Conservation (phyloP, 306 rosid genomes). For the Cucumis hystrix region DNA sequence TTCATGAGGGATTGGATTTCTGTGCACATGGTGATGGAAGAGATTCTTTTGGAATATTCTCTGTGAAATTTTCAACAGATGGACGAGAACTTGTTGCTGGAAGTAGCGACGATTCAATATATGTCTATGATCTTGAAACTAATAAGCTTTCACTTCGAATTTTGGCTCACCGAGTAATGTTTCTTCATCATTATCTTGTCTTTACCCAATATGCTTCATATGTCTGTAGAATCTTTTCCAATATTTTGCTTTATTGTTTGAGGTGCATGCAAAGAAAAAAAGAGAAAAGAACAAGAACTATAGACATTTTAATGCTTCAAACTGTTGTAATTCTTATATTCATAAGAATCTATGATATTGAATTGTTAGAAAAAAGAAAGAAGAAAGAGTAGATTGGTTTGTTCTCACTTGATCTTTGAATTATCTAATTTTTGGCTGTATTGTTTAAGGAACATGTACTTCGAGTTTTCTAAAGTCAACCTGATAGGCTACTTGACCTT, state of each 20-base stretch:
- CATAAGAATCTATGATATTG: background rate
- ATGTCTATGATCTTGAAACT: constrained; percentile 81
- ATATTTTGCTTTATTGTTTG: background rate
- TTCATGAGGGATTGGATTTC: constrained; percentile 64
- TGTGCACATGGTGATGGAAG: constrained; percentile 34
- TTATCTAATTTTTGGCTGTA: background rate
- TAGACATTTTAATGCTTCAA: background rate
- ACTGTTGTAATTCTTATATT: background rate
- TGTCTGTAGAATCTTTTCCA: background rate
- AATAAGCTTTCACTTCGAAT: constrained; percentile 67
- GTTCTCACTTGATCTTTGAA: background rate
- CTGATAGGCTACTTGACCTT: background rate
- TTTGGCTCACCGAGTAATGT: constrained; percentile 54
- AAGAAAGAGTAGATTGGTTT: background rate
- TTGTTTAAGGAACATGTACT: background rate
- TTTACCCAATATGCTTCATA: background rate
- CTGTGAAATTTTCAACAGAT: constrained; percentile 74
- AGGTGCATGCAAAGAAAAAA: background rate
- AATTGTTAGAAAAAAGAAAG: background rate
- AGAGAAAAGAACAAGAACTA: background rate
- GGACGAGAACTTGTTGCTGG: constrained; percentile 89
- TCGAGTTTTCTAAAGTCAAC: background rate
- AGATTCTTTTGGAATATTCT: constrained; percentile 63
- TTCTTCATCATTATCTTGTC: background rate
- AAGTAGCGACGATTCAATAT: constrained; percentile 66